These are phyloP conservation scores for Lecanosticta acicola DNA, from an alignment of 2,329 filamentous ascomycete genomes.

Conservation along the genomic window DNA sequence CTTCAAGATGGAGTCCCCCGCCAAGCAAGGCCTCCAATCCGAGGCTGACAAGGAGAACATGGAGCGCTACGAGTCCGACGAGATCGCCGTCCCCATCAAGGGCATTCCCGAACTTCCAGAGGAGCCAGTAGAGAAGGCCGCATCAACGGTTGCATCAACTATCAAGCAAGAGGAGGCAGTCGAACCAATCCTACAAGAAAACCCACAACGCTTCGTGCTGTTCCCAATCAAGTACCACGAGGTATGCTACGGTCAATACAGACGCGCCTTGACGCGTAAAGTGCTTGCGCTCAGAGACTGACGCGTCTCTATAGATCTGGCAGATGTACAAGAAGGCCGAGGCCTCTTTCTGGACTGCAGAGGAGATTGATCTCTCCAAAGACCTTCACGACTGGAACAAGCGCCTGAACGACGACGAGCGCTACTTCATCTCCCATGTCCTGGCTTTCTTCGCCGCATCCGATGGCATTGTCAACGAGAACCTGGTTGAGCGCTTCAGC, in stretches of 20 bases:
- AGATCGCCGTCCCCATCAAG: slow-evolving; percentile 53
- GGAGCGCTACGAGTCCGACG: slow-evolving; percentile 42
- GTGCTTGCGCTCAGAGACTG: slow-evolving; percentile 19
- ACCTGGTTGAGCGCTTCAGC: slow-evolving; percentile 96
- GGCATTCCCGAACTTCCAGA: slow-evolving; percentile 41
- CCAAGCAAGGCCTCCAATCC: slow-evolving; percentile 75
- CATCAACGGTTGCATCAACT: slow-evolving; percentile 41
- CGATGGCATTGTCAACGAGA: slow-evolving; percentile 99
- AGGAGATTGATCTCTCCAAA: slow-evolving; percentile 98
- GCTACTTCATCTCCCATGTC: slow-evolving; percentile 97
- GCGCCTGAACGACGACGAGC: slow-evolving; percentile 90
- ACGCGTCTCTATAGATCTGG: slow-evolving; percentile 69
- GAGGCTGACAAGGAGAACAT: slow-evolving; percentile 76
- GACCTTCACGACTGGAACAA: slow-evolving; percentile 99
- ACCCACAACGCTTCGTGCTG: slow-evolving; percentile 90
- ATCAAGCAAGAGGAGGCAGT: slow-evolving; percentile 64
- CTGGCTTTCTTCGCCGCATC: slow-evolving; percentile 98
- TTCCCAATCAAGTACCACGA: slow-evolving; percentile 99
- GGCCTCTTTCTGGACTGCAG: slow-evolving; percentile 98
- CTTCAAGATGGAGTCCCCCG: slow-evolving; percentile 86
- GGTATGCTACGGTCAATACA: slow-evolving; percentile 57
- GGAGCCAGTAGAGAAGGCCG: slow-evolving; percentile 33
- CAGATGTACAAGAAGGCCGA: slow-evolving; percentile 99
- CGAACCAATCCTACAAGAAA: slow-evolving; percentile 91
- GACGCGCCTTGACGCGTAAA: slow-evolving; percentile 56